Conservation (phyloP, 148 eudicot species). For the Rhododendron griersonianum region DNA sequence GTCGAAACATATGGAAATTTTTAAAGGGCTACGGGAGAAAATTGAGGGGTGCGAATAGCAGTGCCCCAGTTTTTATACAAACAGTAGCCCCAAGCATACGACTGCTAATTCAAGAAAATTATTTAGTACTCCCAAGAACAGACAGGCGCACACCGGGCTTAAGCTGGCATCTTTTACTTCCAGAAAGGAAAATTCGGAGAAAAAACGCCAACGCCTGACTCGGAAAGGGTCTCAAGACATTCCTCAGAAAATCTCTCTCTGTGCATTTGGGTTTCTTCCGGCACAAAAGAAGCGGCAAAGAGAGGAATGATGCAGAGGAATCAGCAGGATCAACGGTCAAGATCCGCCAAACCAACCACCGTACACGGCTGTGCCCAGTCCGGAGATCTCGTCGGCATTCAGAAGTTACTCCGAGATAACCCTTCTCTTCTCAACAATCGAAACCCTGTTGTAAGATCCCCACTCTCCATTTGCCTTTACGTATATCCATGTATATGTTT, state of each 20-base stretch:
- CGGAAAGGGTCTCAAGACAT: neutral
- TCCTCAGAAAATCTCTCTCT: neutral
- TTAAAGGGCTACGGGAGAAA: too few relatives aligned
- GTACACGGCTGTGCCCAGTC: slow-evolving; percentile 78
- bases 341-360: slow-evolving; percentile 59
- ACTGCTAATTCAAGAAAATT: neutral
- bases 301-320: slow-evolving; percentile 46
- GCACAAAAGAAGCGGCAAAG: too few relatives aligned
- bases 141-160: neutral
- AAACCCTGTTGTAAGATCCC: slow-evolving; percentile 73
- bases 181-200: neutral
- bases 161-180: neutral
- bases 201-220: neutral
- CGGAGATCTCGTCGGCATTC: slow-evolving; percentile 63
- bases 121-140: neutral
- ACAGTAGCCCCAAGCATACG: neutral
- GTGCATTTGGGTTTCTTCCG: neutral
- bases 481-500: neutral
- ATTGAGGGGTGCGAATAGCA: too few relatives aligned
- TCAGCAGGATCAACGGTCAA: slow-evolving; percentile 47
- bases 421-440: slow-evolving; percentile 84
- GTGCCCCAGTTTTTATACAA: neutral
- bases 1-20: too few relatives aligned
- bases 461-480: slow-evolving; percentile 8
- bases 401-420: slow-evolving; percentile 50